These are phyloP conservation scores for Phytophthora europaea DNA, from an alignment of 352 stramenopile species.

Conservation along the genomic window DNA sequence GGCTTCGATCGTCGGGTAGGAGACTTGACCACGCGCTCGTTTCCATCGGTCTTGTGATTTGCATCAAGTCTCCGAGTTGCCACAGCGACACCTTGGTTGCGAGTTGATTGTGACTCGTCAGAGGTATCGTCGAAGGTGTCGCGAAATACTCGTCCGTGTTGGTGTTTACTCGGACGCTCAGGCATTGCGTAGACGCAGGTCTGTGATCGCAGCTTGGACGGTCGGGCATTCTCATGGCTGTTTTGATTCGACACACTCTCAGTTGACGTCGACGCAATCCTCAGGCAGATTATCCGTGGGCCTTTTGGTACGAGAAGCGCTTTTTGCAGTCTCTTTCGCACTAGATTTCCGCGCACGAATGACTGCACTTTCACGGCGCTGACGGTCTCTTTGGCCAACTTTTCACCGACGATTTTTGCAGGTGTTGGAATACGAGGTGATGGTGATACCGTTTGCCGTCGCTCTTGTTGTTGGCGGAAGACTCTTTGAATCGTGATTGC, in stretches of 20 bases:
- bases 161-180: constrained; percentile 25
- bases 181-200: constrained; percentile 44
- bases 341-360: constrained; percentile 55
- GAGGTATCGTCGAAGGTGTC: constrained; percentile 4
- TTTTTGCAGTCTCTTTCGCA: constrained; percentile 41
- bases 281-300: constrained; percentile 42
- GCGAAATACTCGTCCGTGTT: constrained; percentile 1
- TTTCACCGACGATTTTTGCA: constrained; percentile 11
- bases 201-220: constrained; percentile 10
- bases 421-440: neutral
- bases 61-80: constrained; percentile 31
- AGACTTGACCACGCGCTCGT: neutral
- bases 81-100: neutral
- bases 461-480: constrained; percentile 46
- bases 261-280: constrained; percentile 22
- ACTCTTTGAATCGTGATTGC: constrained; percentile 53
- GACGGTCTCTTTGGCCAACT: constrained; percentile 33
- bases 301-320: constrained; percentile 27
- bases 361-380: constrained; percentile 65
- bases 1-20: constrained; percentile 14
- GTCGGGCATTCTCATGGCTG: constrained; percentile 14
- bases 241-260: constrained; percentile 22
- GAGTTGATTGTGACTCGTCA: neutral
- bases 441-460: constrained; percentile 19
- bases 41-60: constrained; percentile 7